A percentile compares a stretch with the other conserved stretches of the same genome.
Conservation (phyloP, 1,139 yeast species). For the Candida freyschussii region DNA sequence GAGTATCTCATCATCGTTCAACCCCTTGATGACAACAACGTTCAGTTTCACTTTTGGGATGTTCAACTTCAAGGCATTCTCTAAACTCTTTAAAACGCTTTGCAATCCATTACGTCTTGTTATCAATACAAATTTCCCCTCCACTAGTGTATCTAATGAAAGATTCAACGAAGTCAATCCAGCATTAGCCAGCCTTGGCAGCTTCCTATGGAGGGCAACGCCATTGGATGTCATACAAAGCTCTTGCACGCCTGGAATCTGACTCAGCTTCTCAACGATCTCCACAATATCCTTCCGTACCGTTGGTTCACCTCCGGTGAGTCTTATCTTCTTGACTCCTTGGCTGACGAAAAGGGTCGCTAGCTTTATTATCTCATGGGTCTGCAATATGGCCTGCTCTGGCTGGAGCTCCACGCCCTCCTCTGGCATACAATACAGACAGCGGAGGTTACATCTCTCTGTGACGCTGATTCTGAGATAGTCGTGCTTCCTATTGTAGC, state of each 20-base stretch:
- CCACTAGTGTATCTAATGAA: slow-evolving; percentile 43
- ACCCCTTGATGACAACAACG: slow-evolving; percentile 43
- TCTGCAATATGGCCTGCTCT: slow-evolving; percentile 33
- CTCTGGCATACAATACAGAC: slow-evolving; percentile 53
- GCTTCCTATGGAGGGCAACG: slow-evolving; percentile 40
- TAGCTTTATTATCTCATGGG: slow-evolving; percentile 38
- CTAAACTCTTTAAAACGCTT: slow-evolving; percentile 38
- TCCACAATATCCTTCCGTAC: slow-evolving; percentile 44
- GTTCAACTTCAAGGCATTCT: slow-evolving; percentile 37
- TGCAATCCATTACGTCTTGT: slow-evolving; percentile 44
- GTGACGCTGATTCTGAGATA: slow-evolving; percentile 46
- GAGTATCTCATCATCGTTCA: slow-evolving; percentile 45
- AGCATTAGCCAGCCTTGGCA: slow-evolving; percentile 33
- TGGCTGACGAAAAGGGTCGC: slow-evolving; percentile 39
- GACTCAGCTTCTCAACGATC: slow-evolving; percentile 34
- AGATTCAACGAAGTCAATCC: slow-evolving; percentile 44
- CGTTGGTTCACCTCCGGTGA: slow-evolving; percentile 54
- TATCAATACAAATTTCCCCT: slow-evolving; percentile 43
- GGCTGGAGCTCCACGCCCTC: slow-evolving; percentile 46
- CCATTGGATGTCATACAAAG: slow-evolving; percentile 49
- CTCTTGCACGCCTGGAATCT: slow-evolving; percentile 37
- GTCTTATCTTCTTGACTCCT: slow-evolving; percentile 44
- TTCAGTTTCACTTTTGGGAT: slow-evolving; percentile 43
- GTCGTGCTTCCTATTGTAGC: slow-evolving; percentile 39
- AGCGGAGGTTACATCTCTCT: slow-evolving; percentile 45